Evolutionary conservation across 208 protist species (phyloP).

Genomic region (Leptomonas seymouri): DNA sequence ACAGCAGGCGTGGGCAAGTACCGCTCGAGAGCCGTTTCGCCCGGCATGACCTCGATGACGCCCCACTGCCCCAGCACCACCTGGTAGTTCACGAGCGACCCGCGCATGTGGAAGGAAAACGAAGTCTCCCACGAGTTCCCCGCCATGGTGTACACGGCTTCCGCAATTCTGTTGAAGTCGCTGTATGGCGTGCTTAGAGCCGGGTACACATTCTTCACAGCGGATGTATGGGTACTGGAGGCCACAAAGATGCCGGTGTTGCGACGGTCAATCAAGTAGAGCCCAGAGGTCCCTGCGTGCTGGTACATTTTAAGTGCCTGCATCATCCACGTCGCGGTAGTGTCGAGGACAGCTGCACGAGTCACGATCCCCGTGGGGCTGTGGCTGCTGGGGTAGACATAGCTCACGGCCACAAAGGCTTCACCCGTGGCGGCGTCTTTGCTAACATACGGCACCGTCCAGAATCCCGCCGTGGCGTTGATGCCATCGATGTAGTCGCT

Average conservation of each 20-base stretch:
- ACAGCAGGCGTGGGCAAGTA: conserved; percentile 58
- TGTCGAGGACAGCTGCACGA: conserved; percentile 40
- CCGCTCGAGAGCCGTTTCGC: conserved; percentile 39
- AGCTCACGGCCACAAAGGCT: conserved; percentile 32
- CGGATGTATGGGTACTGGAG: conserved; percentile 19
- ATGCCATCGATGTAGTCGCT: conserved; percentile 18
- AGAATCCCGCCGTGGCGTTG: conserved; percentile 28
- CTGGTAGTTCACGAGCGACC: conserved; percentile 53
- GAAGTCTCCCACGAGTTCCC: conserved; percentile 33
- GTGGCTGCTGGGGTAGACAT: conserved; percentile 41
- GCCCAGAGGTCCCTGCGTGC: conserved; percentile 38
- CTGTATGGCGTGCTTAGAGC: conserved; percentile 38
- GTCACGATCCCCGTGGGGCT: conserved; percentile 27
- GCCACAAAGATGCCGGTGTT: conserved; percentile 43
- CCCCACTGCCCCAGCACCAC: conserved; percentile 48
- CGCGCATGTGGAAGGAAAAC: conserved; percentile 38
- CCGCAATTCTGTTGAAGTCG: conserved; percentile 42
- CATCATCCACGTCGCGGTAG: conserved; percentile 36
- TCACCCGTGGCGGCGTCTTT: conserved; percentile 27
- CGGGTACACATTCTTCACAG: conserved; percentile 30
- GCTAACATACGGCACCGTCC: conserved; percentile 48
- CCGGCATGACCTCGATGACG: conserved; percentile 60
- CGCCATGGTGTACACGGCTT: conserved; percentile 29
- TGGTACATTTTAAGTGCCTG: conserved; percentile 24
- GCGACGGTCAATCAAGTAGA: conserved; percentile 55